Conservation (phyloP, 2,329 filamentous ascomycete species). For the Helotiales sp. region DNA sequence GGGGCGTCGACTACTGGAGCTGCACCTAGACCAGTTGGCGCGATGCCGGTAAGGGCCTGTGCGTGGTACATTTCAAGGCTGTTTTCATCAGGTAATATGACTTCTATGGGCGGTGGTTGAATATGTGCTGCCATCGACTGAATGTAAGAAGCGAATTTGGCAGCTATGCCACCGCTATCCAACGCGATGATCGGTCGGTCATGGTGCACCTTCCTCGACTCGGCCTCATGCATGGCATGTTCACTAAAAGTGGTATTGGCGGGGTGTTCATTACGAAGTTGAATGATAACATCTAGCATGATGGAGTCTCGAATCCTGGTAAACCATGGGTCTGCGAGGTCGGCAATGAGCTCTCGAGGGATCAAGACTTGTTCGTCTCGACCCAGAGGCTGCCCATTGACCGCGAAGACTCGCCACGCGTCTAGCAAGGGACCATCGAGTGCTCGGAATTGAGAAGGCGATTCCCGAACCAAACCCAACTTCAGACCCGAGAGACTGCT, state of each 20-base stretch:
- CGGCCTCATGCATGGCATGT: slow-evolving; percentile 12
- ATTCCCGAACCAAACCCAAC: slow-evolving; percentile 68
- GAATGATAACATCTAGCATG: slow-evolving; percentile 72
- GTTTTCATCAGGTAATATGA: slow-evolving; percentile 37
- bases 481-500: slow-evolving; percentile 57
- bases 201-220: not conserved
- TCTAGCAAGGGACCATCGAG: slow-evolving; percentile 41
- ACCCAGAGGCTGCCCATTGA: slow-evolving; percentile 79
- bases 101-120: slow-evolving; percentile 44
- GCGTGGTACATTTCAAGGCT: slow-evolving; percentile 34
- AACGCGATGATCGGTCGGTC: slow-evolving; percentile 16
- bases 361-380: slow-evolving; percentile 87
- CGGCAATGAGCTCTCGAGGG: slow-evolving; percentile 71
- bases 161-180: slow-evolving; percentile 27
- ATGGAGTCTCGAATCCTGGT: slow-evolving; percentile 72
- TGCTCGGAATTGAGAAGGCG: slow-evolving; percentile 37
- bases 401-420: slow-evolving; percentile 72
- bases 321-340: slow-evolving; percentile 82
- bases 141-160: slow-evolving; percentile 45
- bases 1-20: slow-evolving; percentile 67
- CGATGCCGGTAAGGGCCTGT: slow-evolving; percentile 44
- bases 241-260: slow-evolving; percentile 17
- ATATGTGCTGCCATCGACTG: slow-evolving; percentile 49
- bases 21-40: slow-evolving; percentile 57
- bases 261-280: slow-evolving; percentile 32